Evolutionary conservation across 73 alveolate species (phyloP), one percentile per base, ranked within the genome.

Genomic region (Paramecium octaurelia): DNA sequence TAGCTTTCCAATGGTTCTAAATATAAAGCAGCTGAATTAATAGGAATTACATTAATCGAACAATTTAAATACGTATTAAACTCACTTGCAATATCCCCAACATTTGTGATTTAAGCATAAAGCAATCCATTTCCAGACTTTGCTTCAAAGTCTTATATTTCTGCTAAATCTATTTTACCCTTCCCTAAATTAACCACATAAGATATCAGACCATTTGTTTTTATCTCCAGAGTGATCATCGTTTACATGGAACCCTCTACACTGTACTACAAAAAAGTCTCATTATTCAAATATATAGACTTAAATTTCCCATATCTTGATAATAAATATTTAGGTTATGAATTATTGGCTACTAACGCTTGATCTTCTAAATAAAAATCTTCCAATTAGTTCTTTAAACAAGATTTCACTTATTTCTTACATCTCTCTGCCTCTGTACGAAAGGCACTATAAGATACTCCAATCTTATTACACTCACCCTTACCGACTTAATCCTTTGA

Each of bases 381-480:
- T 23, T 40, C 75, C 7, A 80, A 31, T 80, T 80, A 46, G 46
- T 80, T 80, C 21, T 80, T 40, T 35, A 80, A 80, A 80, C 91
- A 80, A 2, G 91, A 80, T 10, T 64, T 35, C 7, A 43, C 91
- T 7, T 80, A 40, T 24, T 42, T 44, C 29, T 34, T 31, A 46
- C 91, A 80, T 43, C 75, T 80, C 11, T 48, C 75, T 0, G 50
- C n/a, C 57, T 80, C 70, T 24, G 70, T 21, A 16, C 75, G 43
- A 80, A 80, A 80, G 44, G 91, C 24, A 18, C 68, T 24, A 80
- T 80, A 80, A 48, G 76, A 23, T 1, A 80, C 91, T 44, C 91
- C 91, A 44, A 80, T 80, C 24, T 80, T 80, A 80, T 80, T 80
- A 20, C 91, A 80, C 46, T 80, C 91, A 20, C 76, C 70, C 4